Evolutionary conservation across 2,329 filamentous ascomycete species (phyloP).

Genomic region (Scedosporium aurantiacum): DNA sequence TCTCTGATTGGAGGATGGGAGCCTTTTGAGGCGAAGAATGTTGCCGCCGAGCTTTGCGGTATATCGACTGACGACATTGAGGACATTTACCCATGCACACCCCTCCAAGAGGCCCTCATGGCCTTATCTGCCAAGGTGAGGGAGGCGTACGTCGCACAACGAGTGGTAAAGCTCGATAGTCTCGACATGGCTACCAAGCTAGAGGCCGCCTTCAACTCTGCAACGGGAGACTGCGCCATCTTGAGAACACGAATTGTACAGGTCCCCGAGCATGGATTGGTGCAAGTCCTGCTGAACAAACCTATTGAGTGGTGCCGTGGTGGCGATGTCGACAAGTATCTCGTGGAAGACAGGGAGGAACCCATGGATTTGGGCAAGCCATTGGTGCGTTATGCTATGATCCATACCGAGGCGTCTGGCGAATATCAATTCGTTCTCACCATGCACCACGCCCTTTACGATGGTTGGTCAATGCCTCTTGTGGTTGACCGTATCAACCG

Average conservation of each 20-base stretch:
- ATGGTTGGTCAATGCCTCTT: slow-evolving; percentile 44
- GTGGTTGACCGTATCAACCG: slow-evolving; percentile 36
- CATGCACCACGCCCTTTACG: slow-evolving; percentile 45
- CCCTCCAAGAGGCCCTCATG: slow-evolving; percentile 43
- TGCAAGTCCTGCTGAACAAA: slow-evolving; percentile 35
- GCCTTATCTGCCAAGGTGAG: slow-evolving; percentile 38
- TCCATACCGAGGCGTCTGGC: slow-evolving; percentile 19
- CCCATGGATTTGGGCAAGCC: slow-evolving; percentile 33
- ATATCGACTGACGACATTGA: slow-evolving; percentile 25
- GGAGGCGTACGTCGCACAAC: slow-evolving; percentile 41
- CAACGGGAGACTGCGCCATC: slow-evolving; percentile 26
- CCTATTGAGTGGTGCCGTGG: slow-evolving; percentile 24
- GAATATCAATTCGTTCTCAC: slow-evolving; percentile 37
- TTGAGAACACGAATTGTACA: slow-evolving; percentile 39
- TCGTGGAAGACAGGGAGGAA: slow-evolving; percentile 27
- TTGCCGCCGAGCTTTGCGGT: slow-evolving; percentile 29
- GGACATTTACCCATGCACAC: slow-evolving; percentile 43
- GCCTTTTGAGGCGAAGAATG: slow-evolving; percentile 20
- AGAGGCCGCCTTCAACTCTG: slow-evolving; percentile 29
- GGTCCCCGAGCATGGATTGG: slow-evolving; percentile 27
- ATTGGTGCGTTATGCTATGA: slow-evolving; percentile 33
- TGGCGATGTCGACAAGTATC: slow-evolving; percentile 26
- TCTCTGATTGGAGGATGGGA: slow-evolving; percentile 27
- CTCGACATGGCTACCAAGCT: slow-evolving; percentile 24
- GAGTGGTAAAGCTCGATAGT: slow-evolving; percentile 30